Percentiles rank a stretch among this genome's conserved stretches.
Conservation (phyloP, 345 rosid species). For the Kernera saxatilis region DNA sequence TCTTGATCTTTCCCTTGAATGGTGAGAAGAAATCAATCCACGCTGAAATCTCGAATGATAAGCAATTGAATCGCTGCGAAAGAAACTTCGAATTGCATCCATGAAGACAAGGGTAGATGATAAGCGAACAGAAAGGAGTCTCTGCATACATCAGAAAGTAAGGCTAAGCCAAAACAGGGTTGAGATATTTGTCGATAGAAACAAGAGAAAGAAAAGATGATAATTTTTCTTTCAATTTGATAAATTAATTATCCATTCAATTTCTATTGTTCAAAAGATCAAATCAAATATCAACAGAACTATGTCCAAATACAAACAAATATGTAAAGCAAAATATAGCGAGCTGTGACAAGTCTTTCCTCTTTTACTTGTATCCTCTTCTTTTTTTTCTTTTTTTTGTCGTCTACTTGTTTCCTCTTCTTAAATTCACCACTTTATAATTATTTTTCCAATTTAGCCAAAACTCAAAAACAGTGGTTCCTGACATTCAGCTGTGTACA, state of each 20-base stretch:
- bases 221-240: neutral
- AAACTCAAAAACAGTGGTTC: too few species aligned
- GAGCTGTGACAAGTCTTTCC: too few species aligned
- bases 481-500: slow-evolving; percentile 30
- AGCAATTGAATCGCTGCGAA: slow-evolving; percentile 3
- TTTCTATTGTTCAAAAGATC: neutral
- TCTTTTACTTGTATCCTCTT: too few species aligned
- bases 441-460: too few species aligned
- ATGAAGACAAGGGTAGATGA: slow-evolving; percentile 3
- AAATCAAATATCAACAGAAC: neutral
- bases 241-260: slow-evolving; percentile 10
- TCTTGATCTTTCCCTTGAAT: neutral
- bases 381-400: too few species aligned
- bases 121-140: neutral
- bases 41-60: neutral
- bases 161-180: slow-evolving; percentile 19
- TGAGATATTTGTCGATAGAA: slow-evolving; percentile 23
- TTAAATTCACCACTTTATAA: too few species aligned
- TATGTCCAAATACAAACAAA: neutral
- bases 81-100: neutral
- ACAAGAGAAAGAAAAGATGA: slow-evolving; percentile 12
- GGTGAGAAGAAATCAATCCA: neutral
- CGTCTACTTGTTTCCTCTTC: too few species aligned
- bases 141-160: slow-evolving; percentile 6
- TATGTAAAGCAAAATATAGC: neutral